Evolutionary conservation across 495 filamentous ascomycete species (phyloP).

Genomic region (Tuber magnatum): DNA sequence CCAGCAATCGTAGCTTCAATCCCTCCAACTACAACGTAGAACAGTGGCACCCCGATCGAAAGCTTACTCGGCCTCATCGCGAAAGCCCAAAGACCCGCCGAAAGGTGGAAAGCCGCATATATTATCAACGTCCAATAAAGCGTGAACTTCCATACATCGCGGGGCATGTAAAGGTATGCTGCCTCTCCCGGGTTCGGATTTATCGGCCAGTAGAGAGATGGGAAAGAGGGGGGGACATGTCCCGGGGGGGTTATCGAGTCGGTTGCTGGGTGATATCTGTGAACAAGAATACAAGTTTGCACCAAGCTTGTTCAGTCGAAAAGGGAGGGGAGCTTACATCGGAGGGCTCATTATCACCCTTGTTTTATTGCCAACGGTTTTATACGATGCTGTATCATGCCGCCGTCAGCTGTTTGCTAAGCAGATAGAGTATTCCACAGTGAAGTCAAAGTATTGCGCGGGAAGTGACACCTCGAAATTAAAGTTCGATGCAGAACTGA

Average conservation of each 20-base stretch:
- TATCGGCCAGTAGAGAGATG: conserved; percentile 77
- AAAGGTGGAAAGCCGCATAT: conserved; percentile 59
- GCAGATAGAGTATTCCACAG: not conserved
- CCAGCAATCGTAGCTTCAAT: conserved; percentile 79
- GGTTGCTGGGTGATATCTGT: conserved; percentile 20
- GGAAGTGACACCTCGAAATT: not conserved
- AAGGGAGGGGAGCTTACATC: not conserved
- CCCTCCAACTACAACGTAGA: conserved; percentile 67
- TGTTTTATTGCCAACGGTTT: not conserved
- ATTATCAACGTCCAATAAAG: conserved; percentile 78
- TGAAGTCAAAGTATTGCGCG: not conserved
- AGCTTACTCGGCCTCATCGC: conserved; percentile 54
- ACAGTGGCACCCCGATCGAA: conserved; percentile 53
- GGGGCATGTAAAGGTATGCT: conserved; percentile 66
- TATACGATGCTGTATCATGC: not conserved
- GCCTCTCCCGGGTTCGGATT: conserved; percentile 48
- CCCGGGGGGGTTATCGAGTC: conserved; percentile 47
- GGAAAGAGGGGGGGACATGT: conserved; percentile 71
- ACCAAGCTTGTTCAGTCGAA: not conserved
- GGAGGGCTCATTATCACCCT: not conserved
- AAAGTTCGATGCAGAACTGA: not conserved
- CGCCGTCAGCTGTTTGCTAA: not conserved
- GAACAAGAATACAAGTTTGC: conserved; percentile 8
- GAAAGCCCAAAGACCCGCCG: conserved; percentile 65
- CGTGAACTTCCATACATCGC: conserved; percentile 87